Conservation (phyloP, 768 basidiomycete species). For the Podaxis sp. region DNA sequence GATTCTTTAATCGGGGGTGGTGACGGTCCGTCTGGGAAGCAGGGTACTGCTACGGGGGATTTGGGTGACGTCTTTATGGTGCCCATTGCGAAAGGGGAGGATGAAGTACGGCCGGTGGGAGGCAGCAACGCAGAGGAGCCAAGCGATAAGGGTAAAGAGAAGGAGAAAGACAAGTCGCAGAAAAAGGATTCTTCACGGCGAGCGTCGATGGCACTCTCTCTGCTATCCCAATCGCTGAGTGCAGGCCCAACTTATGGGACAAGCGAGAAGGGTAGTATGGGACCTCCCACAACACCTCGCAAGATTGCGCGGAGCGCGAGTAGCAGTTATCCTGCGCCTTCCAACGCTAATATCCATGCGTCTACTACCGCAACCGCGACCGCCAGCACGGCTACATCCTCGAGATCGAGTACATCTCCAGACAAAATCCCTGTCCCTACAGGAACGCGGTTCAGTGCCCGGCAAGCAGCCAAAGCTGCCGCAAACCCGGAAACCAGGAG, state of each 20-base stretch:
- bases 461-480: constrained; percentile 28
- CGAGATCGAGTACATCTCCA: constrained; percentile 3
- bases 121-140: constrained; percentile 14
- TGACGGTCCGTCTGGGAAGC: constrained; percentile 5
- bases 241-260: constrained; percentile 40
- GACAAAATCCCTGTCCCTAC: background rate
- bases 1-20: constrained; percentile 8
- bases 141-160: constrained; percentile 24
- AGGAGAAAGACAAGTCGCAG: constrained; percentile 35
- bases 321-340: constrained; percentile 33
- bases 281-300: constrained; percentile 48
- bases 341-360: constrained; percentile 19
- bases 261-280: constrained; percentile 37
- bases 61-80: constrained; percentile 20
- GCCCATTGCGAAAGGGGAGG: constrained; percentile 14
- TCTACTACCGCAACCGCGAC: constrained; percentile 21
- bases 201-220: constrained; percentile 57
- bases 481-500: constrained; percentile 21
- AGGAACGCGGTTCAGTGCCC: constrained; percentile 31
- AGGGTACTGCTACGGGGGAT: constrained; percentile 6
- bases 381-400: constrained; percentile 6
- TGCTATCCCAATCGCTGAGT: constrained; percentile 65
- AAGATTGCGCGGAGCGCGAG: constrained; percentile 38
- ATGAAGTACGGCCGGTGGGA: constrained; percentile 15
- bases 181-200: constrained; percentile 45